Base-by-base conservation (phyloP, 2,329 filamentous ascomycete genomes). In the Cordyceps cateniannulata region DNA sequence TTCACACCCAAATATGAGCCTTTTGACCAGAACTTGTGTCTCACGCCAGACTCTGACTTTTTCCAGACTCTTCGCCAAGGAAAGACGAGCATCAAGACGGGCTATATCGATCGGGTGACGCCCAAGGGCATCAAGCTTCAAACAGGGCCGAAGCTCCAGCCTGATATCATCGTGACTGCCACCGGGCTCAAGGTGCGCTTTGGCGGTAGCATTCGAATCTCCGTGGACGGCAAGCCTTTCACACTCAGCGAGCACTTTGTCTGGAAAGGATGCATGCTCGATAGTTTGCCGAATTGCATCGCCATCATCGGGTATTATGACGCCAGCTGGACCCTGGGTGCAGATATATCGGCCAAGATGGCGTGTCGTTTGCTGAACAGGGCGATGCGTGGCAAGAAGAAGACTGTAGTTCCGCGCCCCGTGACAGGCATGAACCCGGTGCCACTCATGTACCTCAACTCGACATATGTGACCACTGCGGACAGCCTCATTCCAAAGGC, bases 1-100 rank as follows among this genome's bases (percentile, higher is more conserved):
- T 51, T 51, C 12, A 73, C 73, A 22, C 82, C 82, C 0, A 67
- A 69, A 1, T 85, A 85, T 60, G 78, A 79, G 4, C 83, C 83
- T 0, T 86, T 86, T 85, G 81, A 90, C 57, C 88, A 91, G 66
- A 81, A 88, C 1, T 72, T 91, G 20, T 91, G 88, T 65, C 74
- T 86, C 32, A 81, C 67, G 2, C 69, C 73, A 18, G 72, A 79
- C 27, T 76, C 76, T 0, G 79, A 81, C 63, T 79, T 81, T 60
- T 82, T 74, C 63, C 57, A 67, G 7, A 72, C 74, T 0, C 66
- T 81, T 16, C 71, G 71, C 1, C 69, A 64, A 1, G 72, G 73
- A 20, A 78, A 71, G 44, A 74, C 67, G 18, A 67, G 71, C 9
- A 69, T 83, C 2, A 73, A 76, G 2, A 83, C 81, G 0, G 80